These are phyloP conservation scores for Wickerhamiella kurtzmanii DNA, from an alignment of 805 yeast species.

Conservation along the genomic window DNA sequence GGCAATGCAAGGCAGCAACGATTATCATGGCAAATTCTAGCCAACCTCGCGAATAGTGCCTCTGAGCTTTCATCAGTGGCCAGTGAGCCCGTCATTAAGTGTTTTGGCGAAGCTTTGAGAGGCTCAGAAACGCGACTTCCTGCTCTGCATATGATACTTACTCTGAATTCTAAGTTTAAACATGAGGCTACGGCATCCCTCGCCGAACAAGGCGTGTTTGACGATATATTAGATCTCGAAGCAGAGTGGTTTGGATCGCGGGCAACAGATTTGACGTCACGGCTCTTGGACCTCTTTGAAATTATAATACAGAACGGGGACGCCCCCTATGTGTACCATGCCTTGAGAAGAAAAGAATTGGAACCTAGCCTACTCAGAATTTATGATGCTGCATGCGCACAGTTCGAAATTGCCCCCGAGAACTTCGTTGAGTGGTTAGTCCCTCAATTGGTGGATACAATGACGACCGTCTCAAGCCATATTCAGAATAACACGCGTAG, in stretches of 20 bases:
- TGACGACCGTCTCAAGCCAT: background rate
- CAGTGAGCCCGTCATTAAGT: background rate
- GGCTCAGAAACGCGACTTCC: background rate
- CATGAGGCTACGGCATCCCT: background rate
- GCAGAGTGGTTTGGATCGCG: background rate
- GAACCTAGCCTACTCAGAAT: background rate
- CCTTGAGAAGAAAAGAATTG: background rate
- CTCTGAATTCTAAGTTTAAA: background rate
- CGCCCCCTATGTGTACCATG: background rate
- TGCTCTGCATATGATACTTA: background rate
- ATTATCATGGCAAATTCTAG: constrained; percentile 9
- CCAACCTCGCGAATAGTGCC: constrained; percentile 5
- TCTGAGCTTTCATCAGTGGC: background rate
- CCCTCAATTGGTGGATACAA: background rate
- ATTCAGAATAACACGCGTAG: background rate
- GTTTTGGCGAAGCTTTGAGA: background rate
- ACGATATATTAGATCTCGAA: background rate
- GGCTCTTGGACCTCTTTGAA: background rate
- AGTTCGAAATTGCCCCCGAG: background rate
- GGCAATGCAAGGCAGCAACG: background rate
- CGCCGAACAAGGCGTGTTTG: background rate
- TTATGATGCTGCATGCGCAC: background rate
- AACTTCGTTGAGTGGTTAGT: background rate
- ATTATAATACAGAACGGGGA: background rate
- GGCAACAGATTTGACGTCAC: background rate